Percentiles rank a stretch among this genome's conserved stretches.
Conservation (phyloP, 2,329 filamentous ascomycete genomes). For the Davidsoniella virescens region DNA sequence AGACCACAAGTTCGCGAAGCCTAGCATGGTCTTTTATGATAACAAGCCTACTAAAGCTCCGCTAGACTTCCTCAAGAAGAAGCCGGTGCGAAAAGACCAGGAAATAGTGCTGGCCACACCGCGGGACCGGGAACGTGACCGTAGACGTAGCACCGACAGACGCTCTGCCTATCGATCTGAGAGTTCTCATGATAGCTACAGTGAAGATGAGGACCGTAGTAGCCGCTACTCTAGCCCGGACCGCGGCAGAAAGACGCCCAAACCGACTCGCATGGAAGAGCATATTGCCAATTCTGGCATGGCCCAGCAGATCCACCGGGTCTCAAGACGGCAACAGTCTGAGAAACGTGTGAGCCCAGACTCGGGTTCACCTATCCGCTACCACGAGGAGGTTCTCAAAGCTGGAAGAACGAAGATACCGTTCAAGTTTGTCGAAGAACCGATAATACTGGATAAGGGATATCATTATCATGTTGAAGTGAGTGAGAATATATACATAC, state of each 20-base stretch:
- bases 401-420: slow-evolving; percentile 86
- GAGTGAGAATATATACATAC: slow-evolving; percentile 18
- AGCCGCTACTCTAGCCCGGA: slow-evolving; percentile 27
- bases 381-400: slow-evolving; percentile 46
- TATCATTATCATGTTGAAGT: slow-evolving; percentile 84
- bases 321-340: too few relatives aligned
- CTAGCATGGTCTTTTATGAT: slow-evolving; percentile 9
- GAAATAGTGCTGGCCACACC: slow-evolving; percentile 7
- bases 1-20: slow-evolving; percentile 2
- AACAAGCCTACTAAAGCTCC: slow-evolving; percentile 4
- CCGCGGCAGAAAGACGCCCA: slow-evolving; percentile 19
- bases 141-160: not conserved
- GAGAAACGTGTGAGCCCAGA: not conserved
- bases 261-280: slow-evolving; percentile 13
- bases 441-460: slow-evolving; percentile 66
- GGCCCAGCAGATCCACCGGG: not conserved
- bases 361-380: slow-evolving; percentile 19
- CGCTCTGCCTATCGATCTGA: not conserved
- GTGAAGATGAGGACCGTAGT: slow-evolving; percentile 16
- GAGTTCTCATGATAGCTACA: not conserved
- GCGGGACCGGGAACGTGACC: not conserved
- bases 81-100: not conserved
- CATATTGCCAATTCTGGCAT: not conserved
- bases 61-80: not conserved
- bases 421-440: slow-evolving; percentile 59